Conservation (phyloP, 2,329 filamentous ascomycete species). For the Trichoderma endophyticum region DNA sequence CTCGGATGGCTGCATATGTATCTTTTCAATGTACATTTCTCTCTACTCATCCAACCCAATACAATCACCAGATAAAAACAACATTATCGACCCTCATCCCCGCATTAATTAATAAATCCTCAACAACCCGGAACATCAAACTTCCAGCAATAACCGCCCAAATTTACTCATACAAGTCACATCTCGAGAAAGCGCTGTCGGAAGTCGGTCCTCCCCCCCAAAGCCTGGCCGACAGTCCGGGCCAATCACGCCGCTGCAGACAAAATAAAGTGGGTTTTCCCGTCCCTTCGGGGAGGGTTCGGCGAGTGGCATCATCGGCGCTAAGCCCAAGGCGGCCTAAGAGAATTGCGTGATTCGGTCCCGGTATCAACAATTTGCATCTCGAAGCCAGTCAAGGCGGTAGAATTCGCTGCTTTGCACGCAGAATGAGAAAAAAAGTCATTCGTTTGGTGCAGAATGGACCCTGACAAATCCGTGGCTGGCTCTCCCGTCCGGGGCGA, state of each 20-base stretch:
- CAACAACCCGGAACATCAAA: no score
- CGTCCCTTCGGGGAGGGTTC: conserved; percentile 18
- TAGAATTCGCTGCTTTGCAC: conserved; percentile 14
- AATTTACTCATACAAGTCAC: background rate
- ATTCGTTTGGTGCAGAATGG: conserved; percentile 21
- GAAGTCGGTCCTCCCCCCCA: conserved; percentile 16
- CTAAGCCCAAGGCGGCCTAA: conserved; percentile 33
- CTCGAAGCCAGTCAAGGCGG: conserved; percentile 13
- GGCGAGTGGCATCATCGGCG: conserved; percentile 28
- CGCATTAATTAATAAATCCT: background rate
- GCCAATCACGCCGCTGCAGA: conserved; percentile 28
- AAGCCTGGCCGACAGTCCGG: conserved; percentile 16
- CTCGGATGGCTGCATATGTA: background rate
- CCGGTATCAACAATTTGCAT: conserved; percentile 36
- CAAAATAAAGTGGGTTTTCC: conserved; percentile 33
- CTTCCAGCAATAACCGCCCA: no score
- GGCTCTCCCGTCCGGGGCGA: conserved; percentile 25
- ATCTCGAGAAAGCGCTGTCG: background rate
- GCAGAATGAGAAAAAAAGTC: background rate
- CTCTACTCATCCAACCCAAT: background rate
- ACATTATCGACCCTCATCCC: no score
- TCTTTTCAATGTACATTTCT: background rate
- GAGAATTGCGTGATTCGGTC: conserved; percentile 41
- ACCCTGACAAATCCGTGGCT: conserved; percentile 27
- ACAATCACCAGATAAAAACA: background rate